Conservation (phyloP, 768 basidiomycete genomes). For the Lactarius deliciosus region DNA sequence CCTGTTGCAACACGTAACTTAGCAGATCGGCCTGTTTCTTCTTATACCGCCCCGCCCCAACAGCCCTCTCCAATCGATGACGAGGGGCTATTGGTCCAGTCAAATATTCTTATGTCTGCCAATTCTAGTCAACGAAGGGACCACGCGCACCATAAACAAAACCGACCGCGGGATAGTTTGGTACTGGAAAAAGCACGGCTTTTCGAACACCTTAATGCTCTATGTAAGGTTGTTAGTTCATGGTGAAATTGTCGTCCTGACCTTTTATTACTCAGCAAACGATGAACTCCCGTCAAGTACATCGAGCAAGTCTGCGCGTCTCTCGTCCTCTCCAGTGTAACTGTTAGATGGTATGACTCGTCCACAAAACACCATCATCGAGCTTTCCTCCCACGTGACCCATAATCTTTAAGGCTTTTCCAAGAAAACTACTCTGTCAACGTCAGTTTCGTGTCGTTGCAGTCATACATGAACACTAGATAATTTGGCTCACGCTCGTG, state of each 20-base stretch:
- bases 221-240: constrained; percentile 38
- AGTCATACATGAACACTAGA: not conserved
- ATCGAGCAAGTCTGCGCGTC: constrained; percentile 30
- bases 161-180: constrained; percentile 30
- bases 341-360: constrained; percentile 27
- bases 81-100: constrained; percentile 6
- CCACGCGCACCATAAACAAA: constrained; percentile 1
- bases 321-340: constrained; percentile 38
- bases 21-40: not conserved
- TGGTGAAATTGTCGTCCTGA: constrained; percentile 28
- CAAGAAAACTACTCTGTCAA: too few species aligned
- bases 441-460: not conserved
- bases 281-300: constrained; percentile 17
- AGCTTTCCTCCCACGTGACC: constrained; percentile 35
- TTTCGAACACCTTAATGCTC: constrained; percentile 32
- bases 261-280: constrained; percentile 27
- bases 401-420: too few species aligned
- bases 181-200: constrained; percentile 29
- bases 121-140: constrained; percentile 12
- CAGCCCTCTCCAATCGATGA: constrained; percentile 2
- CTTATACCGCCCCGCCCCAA: not conserved
- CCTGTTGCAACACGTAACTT: not conserved
- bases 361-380: constrained; percentile 35
- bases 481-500: not conserved
- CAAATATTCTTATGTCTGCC: constrained; percentile 1